These are phyloP conservation scores for Phanerochaete sordida DNA, from an alignment of 768 basidiomycete species.

Conservation along the genomic window DNA sequence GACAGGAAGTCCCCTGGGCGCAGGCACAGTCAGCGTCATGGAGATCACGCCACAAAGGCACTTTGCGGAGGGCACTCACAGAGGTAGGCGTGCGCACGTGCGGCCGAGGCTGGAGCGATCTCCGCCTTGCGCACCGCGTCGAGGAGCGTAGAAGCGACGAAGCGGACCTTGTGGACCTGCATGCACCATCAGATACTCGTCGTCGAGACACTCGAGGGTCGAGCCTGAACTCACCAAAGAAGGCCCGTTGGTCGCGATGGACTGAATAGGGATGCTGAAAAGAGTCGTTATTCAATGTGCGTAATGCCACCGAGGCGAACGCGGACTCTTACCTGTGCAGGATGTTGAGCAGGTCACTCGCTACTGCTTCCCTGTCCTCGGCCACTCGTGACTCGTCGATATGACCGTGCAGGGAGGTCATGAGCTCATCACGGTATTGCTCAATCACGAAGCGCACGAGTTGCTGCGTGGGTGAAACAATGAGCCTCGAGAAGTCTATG, in stretches of 20 bases:
- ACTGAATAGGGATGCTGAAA: constrained; percentile 83
- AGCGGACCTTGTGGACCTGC: constrained; percentile 89
- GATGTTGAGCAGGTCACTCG: constrained; percentile 82
- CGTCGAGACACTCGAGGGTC: background rate
- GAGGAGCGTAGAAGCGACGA: constrained; percentile 86
- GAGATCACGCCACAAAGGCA: background rate
- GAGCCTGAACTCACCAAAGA: constrained; percentile 49
- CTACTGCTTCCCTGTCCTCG: constrained; percentile 78
- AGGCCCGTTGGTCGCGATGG: constrained; percentile 85
- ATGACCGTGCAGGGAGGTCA: constrained; percentile 61
- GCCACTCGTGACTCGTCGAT: constrained; percentile 63
- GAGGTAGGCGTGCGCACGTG: constrained; percentile 82
- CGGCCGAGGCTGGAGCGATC: constrained; percentile 74
- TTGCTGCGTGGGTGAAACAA: constrained; percentile 52
- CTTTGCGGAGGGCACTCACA: constrained; percentile 45
- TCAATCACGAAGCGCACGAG: constrained; percentile 89
- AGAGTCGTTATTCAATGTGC: background rate
- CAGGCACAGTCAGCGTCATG: background rate
- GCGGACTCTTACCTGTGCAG: constrained; percentile 59
- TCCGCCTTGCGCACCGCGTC: constrained; percentile 82
- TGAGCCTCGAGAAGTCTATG: background rate
- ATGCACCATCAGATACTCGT: constrained; percentile 6
- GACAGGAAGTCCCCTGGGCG: constrained; percentile 86
- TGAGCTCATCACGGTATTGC: constrained; percentile 86
- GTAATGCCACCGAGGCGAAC: constrained; percentile 3